phyloP scores from a whole-genome alignment of 1,139 yeast species.

The Yamadazyma membranifaciens region DNA sequence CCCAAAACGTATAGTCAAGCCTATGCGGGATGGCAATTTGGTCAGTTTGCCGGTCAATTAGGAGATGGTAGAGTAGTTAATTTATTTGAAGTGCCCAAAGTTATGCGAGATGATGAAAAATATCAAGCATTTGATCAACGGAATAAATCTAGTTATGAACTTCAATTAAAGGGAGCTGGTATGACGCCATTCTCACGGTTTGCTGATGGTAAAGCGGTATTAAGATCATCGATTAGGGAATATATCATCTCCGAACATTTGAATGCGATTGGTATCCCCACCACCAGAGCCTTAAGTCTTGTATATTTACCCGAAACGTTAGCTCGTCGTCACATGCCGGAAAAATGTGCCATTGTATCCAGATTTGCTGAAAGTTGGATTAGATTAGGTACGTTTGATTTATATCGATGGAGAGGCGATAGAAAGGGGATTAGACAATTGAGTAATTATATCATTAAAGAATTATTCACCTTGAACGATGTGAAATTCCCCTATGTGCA shows the following conservation, averaged over 20 bases:
- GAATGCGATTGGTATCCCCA: constrained; percentile 78
- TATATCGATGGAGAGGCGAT: constrained; percentile 74
- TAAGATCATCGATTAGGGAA: constrained; percentile 85
- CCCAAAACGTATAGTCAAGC: constrained; percentile 85
- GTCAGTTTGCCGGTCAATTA: constrained; percentile 93
- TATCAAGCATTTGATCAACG: constrained; percentile 7
- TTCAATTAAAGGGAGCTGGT: constrained; percentile 92
- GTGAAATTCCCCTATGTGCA: constrained; percentile 37
- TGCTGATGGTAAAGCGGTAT: constrained; percentile 95
- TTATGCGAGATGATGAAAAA: constrained; percentile 4
- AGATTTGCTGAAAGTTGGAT: constrained; percentile 88
- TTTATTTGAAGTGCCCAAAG: constrained; percentile 63
- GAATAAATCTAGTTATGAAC: constrained; percentile 48
- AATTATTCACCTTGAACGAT: constrained; percentile 47
- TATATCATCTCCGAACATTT: constrained; percentile 82
- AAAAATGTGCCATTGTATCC: constrained; percentile 81
- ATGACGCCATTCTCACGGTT: constrained; percentile 88
- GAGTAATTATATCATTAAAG: constrained; percentile 70
- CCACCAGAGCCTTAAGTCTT: constrained; percentile 79
- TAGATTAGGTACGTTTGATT: constrained; percentile 86
- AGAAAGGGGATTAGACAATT: constrained; percentile 58
- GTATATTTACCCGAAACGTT: constrained; percentile 69
- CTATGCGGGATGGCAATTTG: constrained; percentile 96
- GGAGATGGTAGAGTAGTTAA: constrained; percentile 94
- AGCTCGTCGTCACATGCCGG: constrained; percentile 72